Conservation (phyloP, 768 basidiomycete genomes). For the Amyloporia xantha region DNA sequence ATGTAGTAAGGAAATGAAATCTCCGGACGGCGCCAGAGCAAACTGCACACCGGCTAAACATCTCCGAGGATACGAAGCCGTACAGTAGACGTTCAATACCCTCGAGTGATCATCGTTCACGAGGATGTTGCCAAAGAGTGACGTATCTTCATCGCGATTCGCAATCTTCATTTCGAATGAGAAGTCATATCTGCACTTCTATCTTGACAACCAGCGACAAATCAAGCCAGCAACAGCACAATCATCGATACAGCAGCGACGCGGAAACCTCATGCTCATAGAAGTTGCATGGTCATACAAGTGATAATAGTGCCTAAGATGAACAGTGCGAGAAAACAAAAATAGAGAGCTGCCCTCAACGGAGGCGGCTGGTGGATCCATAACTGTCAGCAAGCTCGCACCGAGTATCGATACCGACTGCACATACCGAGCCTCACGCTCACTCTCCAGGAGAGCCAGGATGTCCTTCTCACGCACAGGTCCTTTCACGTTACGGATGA, state of each 20-base stretch:
- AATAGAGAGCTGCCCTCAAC: conserved; percentile 13
- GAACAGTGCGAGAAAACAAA: conserved; percentile 12
- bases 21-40: too few relatives aligned
- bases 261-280: conserved; percentile 13
- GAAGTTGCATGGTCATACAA: conserved; percentile 20
- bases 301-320: conserved; percentile 7
- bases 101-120: background rate
- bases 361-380: conserved; percentile 14
- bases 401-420: background rate
- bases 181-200: background rate
- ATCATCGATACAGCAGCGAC: background rate
- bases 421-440: conserved; percentile 97
- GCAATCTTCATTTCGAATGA: background rate
- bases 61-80: background rate
- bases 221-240: background rate
- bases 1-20: too few relatives aligned
- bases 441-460: conserved; percentile 92
- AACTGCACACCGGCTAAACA: too few relatives aligned
- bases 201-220: background rate
- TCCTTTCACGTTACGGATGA: conserved; percentile 99
- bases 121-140: background rate
- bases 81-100: background rate
- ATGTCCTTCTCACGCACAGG: conserved; percentile 96
- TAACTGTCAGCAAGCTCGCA: background rate
- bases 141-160: background rate